These are phyloP conservation scores for Chaetomium cochliodes DNA, from an alignment of 495 filamentous ascomycete genomes.

Conservation along the genomic window DNA sequence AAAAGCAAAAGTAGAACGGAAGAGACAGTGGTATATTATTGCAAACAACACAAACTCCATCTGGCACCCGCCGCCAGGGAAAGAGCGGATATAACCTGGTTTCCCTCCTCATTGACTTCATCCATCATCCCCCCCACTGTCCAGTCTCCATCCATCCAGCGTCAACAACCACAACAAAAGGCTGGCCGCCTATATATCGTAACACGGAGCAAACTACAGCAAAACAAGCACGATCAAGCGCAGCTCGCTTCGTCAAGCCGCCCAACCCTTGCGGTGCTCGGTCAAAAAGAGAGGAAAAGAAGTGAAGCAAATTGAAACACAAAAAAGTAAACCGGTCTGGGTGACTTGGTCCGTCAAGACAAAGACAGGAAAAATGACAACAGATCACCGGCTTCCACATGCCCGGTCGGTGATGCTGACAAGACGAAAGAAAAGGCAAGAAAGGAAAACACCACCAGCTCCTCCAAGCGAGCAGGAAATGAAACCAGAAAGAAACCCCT, in stretches of 20 bases:
- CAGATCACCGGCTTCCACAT: background rate
- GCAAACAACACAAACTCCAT: slow-evolving; percentile 12
- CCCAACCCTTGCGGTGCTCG: background rate
- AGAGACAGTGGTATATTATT: slow-evolving; percentile 19
- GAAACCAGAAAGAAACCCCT: background rate
- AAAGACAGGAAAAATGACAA: background rate
- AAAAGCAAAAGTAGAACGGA: slow-evolving; percentile 6
- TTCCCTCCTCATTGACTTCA: slow-evolving; percentile 1
- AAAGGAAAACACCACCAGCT: background rate
- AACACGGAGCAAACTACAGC: slow-evolving; percentile 6
- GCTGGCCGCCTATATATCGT: slow-evolving; percentile 11
- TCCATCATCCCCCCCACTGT: slow-evolving; percentile 1
- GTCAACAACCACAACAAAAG: background rate
- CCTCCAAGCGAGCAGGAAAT: slow-evolving; percentile 4
- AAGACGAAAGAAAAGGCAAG: background rate
- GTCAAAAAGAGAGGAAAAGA: slow-evolving; percentile 6
- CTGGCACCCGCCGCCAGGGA: background rate
- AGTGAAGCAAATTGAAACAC: background rate
- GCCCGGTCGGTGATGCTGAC: background rate
- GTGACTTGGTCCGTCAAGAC: background rate
- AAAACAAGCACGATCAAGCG: background rate
- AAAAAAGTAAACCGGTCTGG: background rate
- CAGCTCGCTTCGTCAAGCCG: background rate
- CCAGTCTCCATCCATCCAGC: background rate
- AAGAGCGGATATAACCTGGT: slow-evolving; percentile 2